Evolutionary conservation across 2,329 filamentous ascomycete species (phyloP), one percentile per base, ranked within the genome.

Genomic region (Fusarium sp.): DNA sequence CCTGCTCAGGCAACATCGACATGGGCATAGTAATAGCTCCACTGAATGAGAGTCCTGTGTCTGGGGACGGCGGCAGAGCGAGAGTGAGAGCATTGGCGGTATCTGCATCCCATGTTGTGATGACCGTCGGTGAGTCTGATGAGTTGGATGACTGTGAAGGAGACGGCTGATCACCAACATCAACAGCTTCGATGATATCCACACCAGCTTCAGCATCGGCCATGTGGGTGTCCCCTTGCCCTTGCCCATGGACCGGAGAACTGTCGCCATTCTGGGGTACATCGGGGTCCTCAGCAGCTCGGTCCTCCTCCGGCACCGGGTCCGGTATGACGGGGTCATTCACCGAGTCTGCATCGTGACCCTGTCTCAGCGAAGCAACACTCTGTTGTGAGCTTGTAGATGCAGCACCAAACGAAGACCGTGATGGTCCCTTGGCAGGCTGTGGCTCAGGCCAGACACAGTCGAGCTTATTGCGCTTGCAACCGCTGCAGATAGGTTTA

Each of bases 401-500:
- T 6, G 68, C 64, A 47, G 64, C 65, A 51, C 62, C 63, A n/a
- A 68, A 69, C 9, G 71, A 75, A 30, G 65, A 65, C 38, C 68
- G 64, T n/a, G 60, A 63, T 22, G 60, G 24, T 22, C 38, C 62
- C 61, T 70, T 67, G 42, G 63, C 24, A 39, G 54, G 54, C 54
- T 70, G 48, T 63, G 68, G 64, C 36, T 74, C 71, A n/a, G 76
- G 79, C 87, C 87, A 89, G 55, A 82, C 82, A 77, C 87, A 89
- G 51, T 88, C 83, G 30, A 89, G 80, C 65, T 86, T 86, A 54
- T 88, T 82, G 44, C 86, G 83, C 75, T 85, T 85, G 79, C 87
- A 89, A 74, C 88, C 87, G 56, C 81, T 84, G 75, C 87, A 89
- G 24, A 84, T 78, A 12, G 87, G 87, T 64, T 85, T 83, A 69